phyloP scores from a whole-genome alignment of 371 early-diverging fungal genomes.

The Apophysomyces ossiformis region DNA sequence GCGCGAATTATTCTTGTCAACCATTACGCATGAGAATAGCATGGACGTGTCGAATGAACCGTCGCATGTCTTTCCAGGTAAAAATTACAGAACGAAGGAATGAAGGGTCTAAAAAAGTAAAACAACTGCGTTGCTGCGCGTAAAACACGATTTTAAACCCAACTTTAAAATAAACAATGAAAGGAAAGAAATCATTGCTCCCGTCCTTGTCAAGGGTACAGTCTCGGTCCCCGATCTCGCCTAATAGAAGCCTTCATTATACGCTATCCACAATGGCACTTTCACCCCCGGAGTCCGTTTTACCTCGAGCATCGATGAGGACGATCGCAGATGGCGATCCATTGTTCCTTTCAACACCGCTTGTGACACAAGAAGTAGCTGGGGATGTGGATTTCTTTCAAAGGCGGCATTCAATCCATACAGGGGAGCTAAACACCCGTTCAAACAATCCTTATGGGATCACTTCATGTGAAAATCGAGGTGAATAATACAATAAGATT shows the following conservation, averaged over 20 bases:
- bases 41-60: constrained; percentile 27
- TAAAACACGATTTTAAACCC: not conserved
- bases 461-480: constrained; percentile 13
- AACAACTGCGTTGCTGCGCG: not conserved
- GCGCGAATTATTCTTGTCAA: constrained; percentile 30
- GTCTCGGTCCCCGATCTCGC: constrained; percentile 22
- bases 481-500: constrained; percentile 26
- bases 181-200: not conserved
- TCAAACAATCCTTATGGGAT: constrained; percentile 11
- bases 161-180: too few relatives aligned
- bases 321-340: constrained; percentile 44
- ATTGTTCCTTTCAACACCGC: constrained; percentile 38
- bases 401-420: constrained; percentile 63
- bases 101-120: not conserved
- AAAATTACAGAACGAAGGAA: too few relatives aligned
- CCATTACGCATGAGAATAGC: constrained; percentile 24
- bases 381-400: constrained; percentile 39
- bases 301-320: constrained; percentile 7
- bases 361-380: constrained; percentile 24
- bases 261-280: constrained; percentile 12
- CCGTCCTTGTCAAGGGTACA: constrained; percentile 11
- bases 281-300: constrained; percentile 13
- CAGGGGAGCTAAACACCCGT: constrained; percentile 34
- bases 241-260: constrained; percentile 1
- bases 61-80: constrained; percentile 23